These are phyloP conservation scores for Phyllachora maydis DNA, from an alignment of 2,329 filamentous ascomycete species.

Conservation along the genomic window DNA sequence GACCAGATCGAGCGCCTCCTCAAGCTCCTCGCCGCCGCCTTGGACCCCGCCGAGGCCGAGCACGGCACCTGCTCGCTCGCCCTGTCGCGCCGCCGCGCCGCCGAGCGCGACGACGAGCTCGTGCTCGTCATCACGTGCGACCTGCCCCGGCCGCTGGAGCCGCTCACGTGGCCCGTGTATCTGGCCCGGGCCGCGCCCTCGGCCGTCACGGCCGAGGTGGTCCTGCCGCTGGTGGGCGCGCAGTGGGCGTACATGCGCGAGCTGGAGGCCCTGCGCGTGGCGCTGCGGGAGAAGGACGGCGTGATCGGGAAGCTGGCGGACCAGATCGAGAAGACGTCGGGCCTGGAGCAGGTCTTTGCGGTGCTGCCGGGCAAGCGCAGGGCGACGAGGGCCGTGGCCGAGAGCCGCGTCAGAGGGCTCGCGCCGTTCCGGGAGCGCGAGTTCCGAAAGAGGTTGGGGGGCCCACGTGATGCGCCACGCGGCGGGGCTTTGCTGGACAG, in stretches of 20 bases:
- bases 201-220: slow-evolving; percentile 23
- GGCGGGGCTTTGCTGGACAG: slow-evolving; percentile 15
- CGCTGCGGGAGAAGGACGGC: slow-evolving; percentile 27
- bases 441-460: no score
- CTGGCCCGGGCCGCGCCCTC: slow-evolving; percentile 24
- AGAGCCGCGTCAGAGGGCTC: slow-evolving; percentile 28
- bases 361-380: slow-evolving; percentile 25
- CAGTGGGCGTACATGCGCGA: slow-evolving; percentile 18
- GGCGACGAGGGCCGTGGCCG: slow-evolving; percentile 19
- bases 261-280: slow-evolving; percentile 18
- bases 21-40: slow-evolving; percentile 32
- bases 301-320: slow-evolving; percentile 28
- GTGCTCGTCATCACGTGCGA: slow-evolving; percentile 35
- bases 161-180: slow-evolving; percentile 44
- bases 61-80: slow-evolving; percentile 22
- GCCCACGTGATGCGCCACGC: no score
- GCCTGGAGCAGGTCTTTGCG: slow-evolving; percentile 32
- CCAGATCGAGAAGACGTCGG: slow-evolving; percentile 28
- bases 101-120: slow-evolving; percentile 17
- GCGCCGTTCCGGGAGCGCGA: slow-evolving; percentile 20
- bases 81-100: slow-evolving; percentile 15
- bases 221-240: slow-evolving; percentile 28
- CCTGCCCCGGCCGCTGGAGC: slow-evolving; percentile 39
- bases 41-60: slow-evolving; percentile 22
- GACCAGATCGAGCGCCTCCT: slow-evolving; percentile 49